Percentiles rank a stretch among this genome's conserved stretches.
Evolutionary conservation across 371 early-diverging fungal species (phyloP).

Genomic region (Mucor plumbeus): DNA sequence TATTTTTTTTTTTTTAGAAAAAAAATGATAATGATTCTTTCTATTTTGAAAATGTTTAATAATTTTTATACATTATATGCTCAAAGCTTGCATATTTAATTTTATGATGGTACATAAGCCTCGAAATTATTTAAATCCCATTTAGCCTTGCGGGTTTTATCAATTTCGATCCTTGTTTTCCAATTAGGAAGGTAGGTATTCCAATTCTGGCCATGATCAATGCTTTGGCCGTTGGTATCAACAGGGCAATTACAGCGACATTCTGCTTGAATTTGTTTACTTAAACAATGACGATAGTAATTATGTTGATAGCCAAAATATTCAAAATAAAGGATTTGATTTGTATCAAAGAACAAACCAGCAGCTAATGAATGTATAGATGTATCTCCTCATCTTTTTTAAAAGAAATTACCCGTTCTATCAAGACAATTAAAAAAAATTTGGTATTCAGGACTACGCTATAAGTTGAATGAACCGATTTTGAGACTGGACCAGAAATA

Average conservation of each 20-base stretch:
- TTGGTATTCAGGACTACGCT: conserved; percentile 66
- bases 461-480: conserved; percentile 85
- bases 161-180: conserved; percentile 11
- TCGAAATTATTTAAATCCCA: background rate
- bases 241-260: conserved; percentile 53
- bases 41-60: background rate
- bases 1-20: too few relatives aligned
- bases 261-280: conserved; percentile 35
- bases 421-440: conserved; percentile 67
- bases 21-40: background rate
- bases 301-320: conserved; percentile 88
- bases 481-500: conserved; percentile 96
- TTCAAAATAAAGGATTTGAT: conserved; percentile 92
- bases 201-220: conserved; percentile 48
- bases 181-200: conserved; percentile 52
- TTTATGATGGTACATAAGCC: background rate
- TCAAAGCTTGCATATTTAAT: background rate
- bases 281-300: conserved; percentile 73
- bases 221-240: conserved; percentile 39
- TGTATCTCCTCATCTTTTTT: conserved; percentile 75
- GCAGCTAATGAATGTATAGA: conserved; percentile 90
- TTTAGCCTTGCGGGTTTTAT: background rate
- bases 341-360: conserved; percentile 77
- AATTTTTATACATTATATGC: background rate
- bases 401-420: conserved; percentile 69